Evolutionary conservation across 208 protist genomes (phyloP).

Genomic region (Leptomonas pyrrhocoris): DNA sequence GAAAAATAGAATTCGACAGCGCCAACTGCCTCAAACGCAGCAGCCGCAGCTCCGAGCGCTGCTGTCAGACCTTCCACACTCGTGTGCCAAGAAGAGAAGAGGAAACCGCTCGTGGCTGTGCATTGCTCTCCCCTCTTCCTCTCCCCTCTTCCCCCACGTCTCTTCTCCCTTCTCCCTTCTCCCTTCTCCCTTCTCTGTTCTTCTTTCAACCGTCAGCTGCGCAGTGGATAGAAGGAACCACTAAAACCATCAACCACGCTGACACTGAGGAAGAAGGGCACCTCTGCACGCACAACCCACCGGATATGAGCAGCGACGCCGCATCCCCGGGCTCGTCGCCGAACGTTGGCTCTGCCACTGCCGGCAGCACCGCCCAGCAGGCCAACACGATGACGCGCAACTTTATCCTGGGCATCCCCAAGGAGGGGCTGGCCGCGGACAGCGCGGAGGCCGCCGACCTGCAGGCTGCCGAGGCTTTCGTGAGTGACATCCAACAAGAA

Average conservation of each 20-base stretch:
- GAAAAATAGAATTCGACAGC: too few species aligned
- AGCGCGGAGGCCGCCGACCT: constrained; percentile 69
- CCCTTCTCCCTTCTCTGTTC: not conserved
- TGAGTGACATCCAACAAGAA: constrained; percentile 79
- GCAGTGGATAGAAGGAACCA: too few species aligned
- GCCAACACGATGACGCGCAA: constrained; percentile 69
- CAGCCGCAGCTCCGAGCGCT: too few species aligned
- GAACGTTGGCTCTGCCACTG: constrained; percentile 20
- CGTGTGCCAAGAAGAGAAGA: too few species aligned
- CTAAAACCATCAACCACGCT: too few species aligned
- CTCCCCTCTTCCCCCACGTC: not conserved
- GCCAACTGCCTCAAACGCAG: too few species aligned
- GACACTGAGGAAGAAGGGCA: not conserved
- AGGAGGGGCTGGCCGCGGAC: constrained; percentile 51
- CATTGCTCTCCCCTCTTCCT: too few species aligned
- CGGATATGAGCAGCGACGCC: constrained; percentile 18
- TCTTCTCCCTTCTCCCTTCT: not conserved
- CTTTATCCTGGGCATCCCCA: constrained; percentile 71
- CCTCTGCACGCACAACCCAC: not conserved
- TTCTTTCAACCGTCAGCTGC: too few species aligned
- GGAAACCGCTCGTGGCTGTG: too few species aligned
- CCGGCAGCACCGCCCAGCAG: constrained; percentile 42
- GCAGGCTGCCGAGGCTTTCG: constrained; percentile 77
- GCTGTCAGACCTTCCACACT: too few species aligned
- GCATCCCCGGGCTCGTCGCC: constrained; percentile 17